These are phyloP conservation scores for Cercis canadensis DNA, from an alignment of 306 rosid genomes.

Conservation along the genomic window DNA sequence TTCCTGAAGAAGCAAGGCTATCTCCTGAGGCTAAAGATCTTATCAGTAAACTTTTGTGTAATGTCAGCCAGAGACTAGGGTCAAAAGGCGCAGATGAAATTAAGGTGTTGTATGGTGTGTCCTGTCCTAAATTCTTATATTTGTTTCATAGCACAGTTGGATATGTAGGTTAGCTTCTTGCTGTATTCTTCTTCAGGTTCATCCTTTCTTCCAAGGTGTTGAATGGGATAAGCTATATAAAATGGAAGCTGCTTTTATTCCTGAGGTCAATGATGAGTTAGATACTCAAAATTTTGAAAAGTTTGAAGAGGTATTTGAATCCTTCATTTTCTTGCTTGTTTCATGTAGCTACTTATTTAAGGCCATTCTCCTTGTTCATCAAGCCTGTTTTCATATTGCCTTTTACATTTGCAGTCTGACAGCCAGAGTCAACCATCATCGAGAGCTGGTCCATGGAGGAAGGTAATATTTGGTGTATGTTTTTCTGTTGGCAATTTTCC, in stretches of 20 bases:
- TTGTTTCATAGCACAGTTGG: conserved; percentile 37
- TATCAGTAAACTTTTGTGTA: conserved; percentile 82
- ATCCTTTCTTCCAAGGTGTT: conserved; percentile 72
- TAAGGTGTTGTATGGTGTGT: conserved; percentile 89
- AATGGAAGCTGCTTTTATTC: conserved; percentile 96
- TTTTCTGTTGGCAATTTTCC: conserved; percentile 4
- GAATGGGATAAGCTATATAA: conserved; percentile 92
- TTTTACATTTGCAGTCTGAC: conserved; percentile 66
- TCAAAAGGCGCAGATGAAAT: conserved; percentile 87
- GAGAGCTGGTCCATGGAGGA: conserved; percentile 94
- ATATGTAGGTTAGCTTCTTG: conserved; percentile 53
- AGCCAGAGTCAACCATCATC: conserved; percentile 63
- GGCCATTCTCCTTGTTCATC: conserved; percentile 30
- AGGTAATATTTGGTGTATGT: conserved; percentile 57
- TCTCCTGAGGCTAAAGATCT: conserved; percentile 89
- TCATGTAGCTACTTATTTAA: conserved; percentile 23
- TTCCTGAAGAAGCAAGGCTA: conserved; percentile 91
- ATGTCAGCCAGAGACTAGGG: conserved; percentile 86
- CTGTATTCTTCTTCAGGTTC: conserved; percentile 64
- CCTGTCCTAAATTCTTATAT: conserved; percentile 57
- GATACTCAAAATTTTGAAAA: conserved; percentile 98
- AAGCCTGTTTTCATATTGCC: conserved; percentile 36
- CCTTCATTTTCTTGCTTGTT: conserved; percentile 30
- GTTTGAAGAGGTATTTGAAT: conserved; percentile 84
- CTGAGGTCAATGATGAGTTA: conserved; percentile 93